phyloP scores from a whole-genome alignment of 805 yeast species.

The Kluyveromyces wickerhamii region DNA sequence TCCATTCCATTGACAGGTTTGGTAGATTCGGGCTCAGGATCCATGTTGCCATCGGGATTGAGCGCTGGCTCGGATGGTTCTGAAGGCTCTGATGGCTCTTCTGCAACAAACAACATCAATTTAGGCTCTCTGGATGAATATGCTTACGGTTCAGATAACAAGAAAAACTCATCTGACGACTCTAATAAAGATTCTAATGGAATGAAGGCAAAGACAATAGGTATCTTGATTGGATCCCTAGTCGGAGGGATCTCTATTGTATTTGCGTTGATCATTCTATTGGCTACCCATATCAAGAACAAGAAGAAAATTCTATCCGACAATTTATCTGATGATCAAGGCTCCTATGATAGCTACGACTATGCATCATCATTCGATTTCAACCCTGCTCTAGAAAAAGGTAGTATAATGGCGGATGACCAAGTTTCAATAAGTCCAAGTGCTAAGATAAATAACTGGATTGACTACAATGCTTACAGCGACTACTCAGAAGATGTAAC shows the following conservation, averaged over 20 bases:
- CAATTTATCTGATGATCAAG: constrained; percentile 8
- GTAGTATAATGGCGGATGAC: constrained; percentile 6
- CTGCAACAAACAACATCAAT: constrained; percentile 7
- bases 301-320: constrained; percentile 10
- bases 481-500: constrained; percentile 14
- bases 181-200: not conserved
- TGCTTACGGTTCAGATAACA: not conserved
- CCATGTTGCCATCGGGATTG: constrained; percentile 51
- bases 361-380: constrained; percentile 2
- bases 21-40: constrained; percentile 68
- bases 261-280: constrained; percentile 49
- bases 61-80: constrained; percentile 8
- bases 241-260: constrained; percentile 75
- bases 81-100: constrained; percentile 8
- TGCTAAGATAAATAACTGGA: constrained; percentile 27
- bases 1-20: constrained; percentile 24
- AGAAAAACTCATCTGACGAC: not conserved
- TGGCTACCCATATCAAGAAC: constrained; percentile 22
- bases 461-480: constrained; percentile 22
- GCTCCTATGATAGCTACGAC: constrained; percentile 6
- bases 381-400: constrained; percentile 6
- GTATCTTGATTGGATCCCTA: constrained; percentile 65
- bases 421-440: constrained; percentile 22
- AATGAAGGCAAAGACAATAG: constrained; percentile 25
- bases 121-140: constrained; percentile 3